Evolutionary conservation across 192 early-diverging fungal species (phyloP), one percentile per base, ranked within the genome.

Genomic region (Coemansia sp.): DNA sequence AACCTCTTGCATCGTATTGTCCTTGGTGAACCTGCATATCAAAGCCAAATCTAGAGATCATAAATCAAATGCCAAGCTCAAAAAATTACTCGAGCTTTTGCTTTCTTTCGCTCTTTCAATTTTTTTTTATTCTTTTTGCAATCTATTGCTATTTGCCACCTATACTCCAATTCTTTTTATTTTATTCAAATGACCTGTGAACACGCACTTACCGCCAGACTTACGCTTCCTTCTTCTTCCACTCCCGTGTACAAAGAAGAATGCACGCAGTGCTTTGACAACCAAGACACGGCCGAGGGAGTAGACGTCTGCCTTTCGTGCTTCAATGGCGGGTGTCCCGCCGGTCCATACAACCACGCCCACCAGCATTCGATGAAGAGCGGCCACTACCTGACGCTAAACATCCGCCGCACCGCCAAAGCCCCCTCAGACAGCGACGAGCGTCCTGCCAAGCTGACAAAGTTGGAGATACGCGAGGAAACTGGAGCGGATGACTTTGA

Each of bases 251-350:
- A 95, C 89, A 98, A 97, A 83, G 96, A 98, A 66, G 97, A 98
- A 80, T 98, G 96, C 80, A 95, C 94, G 20, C 85, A 91, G 55
- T 98, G 97, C 85, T 98, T 96, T 85, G 93, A 95, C 78, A 80
- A 74, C 67, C 86, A 90, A 75, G 94, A 96, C 69, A 77, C 86
- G 51, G 74, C 87, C 10, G 79, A 73, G 34, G 97, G 97, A 38
- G 79, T 99, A 67, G 92, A 98, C 74, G 96, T 99, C 15, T 99
- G 97, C 68, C 84, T 99, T 34, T 87, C 88, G 11, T 99, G 97
- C 86, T 99, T 95, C 77, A 97, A 98, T 68, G 96, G 95, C 34
- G 93, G 92, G 3, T 98, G 96, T 68, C 68, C 82, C 6, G 87
- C 85, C 12, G 64, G 74, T 22, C 86, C 87, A 15, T 87, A 89